A percentile compares a stretch with the other conserved stretches of the same genome.
Conservation (phyloP, 1,284 basidiomycete species). For the Apiotrichum akiyoshidainum region DNA sequence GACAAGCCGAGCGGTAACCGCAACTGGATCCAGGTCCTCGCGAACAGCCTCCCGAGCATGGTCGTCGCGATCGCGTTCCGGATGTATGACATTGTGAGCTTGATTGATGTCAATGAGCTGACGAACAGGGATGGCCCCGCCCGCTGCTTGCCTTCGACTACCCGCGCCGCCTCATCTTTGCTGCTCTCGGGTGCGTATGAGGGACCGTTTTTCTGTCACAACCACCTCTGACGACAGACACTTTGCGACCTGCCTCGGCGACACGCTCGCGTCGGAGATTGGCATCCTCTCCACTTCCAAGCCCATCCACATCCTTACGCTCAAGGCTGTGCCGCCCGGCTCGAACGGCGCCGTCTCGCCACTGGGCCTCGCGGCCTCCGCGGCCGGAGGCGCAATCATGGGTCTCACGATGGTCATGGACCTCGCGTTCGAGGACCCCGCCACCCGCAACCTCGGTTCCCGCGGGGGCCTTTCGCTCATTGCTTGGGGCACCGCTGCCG, state of each 20-base stretch:
- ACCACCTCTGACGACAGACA: constrained; percentile 18
- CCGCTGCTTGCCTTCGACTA: constrained; percentile 1
- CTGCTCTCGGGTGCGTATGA: constrained; percentile 27
- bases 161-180: constrained; percentile 19
- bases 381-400: constrained; percentile 69
- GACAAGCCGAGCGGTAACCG: constrained; percentile 62
- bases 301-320: constrained; percentile 72
- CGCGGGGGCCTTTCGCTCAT: constrained; percentile 52
- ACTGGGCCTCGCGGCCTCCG: constrained; percentile 69
- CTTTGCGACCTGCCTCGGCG: constrained; percentile 35
- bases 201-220: not conserved
- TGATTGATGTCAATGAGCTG: constrained; percentile 12
- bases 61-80: constrained; percentile 64
- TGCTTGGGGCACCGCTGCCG: constrained; percentile 62
- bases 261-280: constrained; percentile 53
- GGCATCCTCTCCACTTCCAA: constrained; percentile 70
- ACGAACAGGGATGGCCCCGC: constrained; percentile 30
- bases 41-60: constrained; percentile 71
- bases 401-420: constrained; percentile 61
- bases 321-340: constrained; percentile 72
- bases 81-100: constrained; percentile 49
- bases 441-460: constrained; percentile 33
- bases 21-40: constrained; percentile 69
- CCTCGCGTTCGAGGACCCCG: constrained; percentile 63
- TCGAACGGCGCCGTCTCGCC: constrained; percentile 85